These are phyloP conservation scores for Candida sphagnicola DNA, from an alignment of 805 yeast genomes.

Conservation along the genomic window DNA sequence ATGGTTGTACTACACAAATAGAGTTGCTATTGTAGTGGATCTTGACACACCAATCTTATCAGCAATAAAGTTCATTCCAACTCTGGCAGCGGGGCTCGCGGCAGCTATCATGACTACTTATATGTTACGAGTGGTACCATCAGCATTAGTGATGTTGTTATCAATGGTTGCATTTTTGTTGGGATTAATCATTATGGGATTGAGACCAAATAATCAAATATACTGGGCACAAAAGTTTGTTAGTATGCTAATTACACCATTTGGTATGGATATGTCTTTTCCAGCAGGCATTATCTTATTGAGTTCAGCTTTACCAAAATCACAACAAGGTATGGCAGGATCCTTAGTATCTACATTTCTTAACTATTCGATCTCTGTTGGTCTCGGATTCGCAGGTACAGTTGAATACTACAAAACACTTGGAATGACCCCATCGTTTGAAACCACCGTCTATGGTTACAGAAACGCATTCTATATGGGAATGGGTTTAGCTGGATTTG, in stretches of 20 bases:
- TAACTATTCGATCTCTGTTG: constrained; percentile 54
- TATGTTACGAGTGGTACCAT: constrained; percentile 41
- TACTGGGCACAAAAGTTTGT: constrained; percentile 61
- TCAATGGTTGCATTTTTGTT: constrained; percentile 52
- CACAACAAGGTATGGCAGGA: constrained; percentile 76
- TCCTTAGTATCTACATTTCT: constrained; percentile 67
- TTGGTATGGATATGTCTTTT: constrained; percentile 77
- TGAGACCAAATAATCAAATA: constrained; percentile 54
- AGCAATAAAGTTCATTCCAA: constrained; percentile 18
- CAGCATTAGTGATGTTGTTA: constrained; percentile 45
- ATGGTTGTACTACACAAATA: constrained; percentile 58
- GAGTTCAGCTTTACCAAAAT: constrained; percentile 52
- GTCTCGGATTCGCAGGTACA: constrained; percentile 32
- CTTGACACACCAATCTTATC: constrained; percentile 31
- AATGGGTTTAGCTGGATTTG: constrained; percentile 31
- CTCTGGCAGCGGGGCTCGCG: constrained; percentile 45
- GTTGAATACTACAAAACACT: constrained; percentile 26
- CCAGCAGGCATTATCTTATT: constrained; percentile 69
- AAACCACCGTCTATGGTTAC: constrained; percentile 18
- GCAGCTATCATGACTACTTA: constrained; percentile 53
- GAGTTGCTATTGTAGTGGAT: constrained; percentile 51
- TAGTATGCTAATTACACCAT: constrained; percentile 49
- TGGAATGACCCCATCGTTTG: constrained; percentile 11
- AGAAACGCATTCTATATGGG: constrained; percentile 27
- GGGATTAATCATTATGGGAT: constrained; percentile 48